Conservation (phyloP, 2,329 filamentous ascomycete genomes). For the Colletotrichum costaricense region DNA sequence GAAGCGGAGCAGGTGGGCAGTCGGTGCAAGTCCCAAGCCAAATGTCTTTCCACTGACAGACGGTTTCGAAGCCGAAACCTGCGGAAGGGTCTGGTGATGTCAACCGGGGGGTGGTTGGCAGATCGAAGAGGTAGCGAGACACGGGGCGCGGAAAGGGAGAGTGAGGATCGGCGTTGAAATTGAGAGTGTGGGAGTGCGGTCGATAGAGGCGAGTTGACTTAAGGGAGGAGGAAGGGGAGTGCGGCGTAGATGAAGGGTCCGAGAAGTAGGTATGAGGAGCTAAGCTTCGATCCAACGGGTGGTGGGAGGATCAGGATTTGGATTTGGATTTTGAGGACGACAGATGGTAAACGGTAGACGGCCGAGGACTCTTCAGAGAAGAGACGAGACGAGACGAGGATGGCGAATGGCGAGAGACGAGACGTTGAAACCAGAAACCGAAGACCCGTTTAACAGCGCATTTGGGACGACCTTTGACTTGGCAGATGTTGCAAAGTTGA, state of each 20-base stretch:
- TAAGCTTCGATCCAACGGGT: background rate
- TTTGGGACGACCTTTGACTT: slow-evolving; percentile 27
- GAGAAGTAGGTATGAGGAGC: background rate
- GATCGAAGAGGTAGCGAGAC: slow-evolving; percentile 21
- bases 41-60: slow-evolving; percentile 14
- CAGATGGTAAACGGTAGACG: background rate
- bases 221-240: slow-evolving; percentile 8
- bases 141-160: slow-evolving; percentile 15
- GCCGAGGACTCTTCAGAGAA: background rate
- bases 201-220: background rate
- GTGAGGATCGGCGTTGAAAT: background rate
- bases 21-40: background rate
- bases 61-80: slow-evolving; percentile 8
- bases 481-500: slow-evolving; percentile 16
- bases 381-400: slow-evolving; percentile 11
- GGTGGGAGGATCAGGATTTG: slow-evolving; percentile 3
- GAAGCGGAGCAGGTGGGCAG: slow-evolving; percentile 1
- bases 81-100: slow-evolving; percentile 27
- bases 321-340: background rate
- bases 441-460: slow-evolving; percentile 20
- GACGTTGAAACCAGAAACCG: slow-evolving; percentile 25
- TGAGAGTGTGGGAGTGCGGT: background rate
- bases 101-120: slow-evolving; percentile 28
- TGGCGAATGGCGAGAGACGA: slow-evolving; percentile 12
- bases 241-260: slow-evolving; percentile 18